Percentiles rank a stretch among this genome's conserved stretches.
These are phyloP conservation scores for Cryptococcus neoformans DNA, from an alignment of 1,284 basidiomycete genomes.

Conservation along the genomic window DNA sequence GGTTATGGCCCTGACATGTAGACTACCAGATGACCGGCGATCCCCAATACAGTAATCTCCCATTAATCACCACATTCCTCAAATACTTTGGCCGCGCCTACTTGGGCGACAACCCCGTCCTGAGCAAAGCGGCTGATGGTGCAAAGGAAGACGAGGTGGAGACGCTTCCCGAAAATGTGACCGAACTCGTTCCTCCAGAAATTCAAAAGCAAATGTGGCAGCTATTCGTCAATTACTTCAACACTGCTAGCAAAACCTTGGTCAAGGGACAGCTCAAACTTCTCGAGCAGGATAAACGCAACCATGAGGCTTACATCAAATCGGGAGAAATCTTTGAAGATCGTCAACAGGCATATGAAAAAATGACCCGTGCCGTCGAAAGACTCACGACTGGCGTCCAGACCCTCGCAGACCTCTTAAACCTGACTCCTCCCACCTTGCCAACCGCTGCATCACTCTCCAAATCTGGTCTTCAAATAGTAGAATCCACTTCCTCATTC, in stretches of 20 bases:
- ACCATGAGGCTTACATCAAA: slow-evolving; percentile 98
- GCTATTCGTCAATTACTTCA: slow-evolving; percentile 92
- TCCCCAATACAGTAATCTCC: slow-evolving; percentile 76
- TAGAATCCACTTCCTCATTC: slow-evolving; percentile 51
- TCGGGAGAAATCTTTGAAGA: slow-evolving; percentile 99
- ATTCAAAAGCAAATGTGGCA: slow-evolving; percentile 84
- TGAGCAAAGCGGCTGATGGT: slow-evolving; percentile 1
- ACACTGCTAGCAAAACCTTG: slow-evolving; percentile 84
- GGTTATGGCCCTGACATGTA: background rate
- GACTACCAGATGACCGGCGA: slow-evolving; percentile 72
- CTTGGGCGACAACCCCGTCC: slow-evolving; percentile 56
- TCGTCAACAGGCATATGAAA: slow-evolving; percentile 96
- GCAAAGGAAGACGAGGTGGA: slow-evolving; percentile 10
- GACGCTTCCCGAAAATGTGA: slow-evolving; percentile 54
- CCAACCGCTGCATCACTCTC: slow-evolving; percentile 62
- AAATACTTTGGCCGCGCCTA: slow-evolving; percentile 78
- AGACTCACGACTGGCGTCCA: slow-evolving; percentile 82
- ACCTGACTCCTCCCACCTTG: slow-evolving; percentile 72
- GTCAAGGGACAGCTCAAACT: slow-evolving; percentile 85
- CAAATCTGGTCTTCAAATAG: slow-evolving; percentile 51
- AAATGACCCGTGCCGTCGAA: slow-evolving; percentile 94
- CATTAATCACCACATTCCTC: slow-evolving; percentile 76
- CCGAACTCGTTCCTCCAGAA: slow-evolving; percentile 74
- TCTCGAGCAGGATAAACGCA: slow-evolving; percentile 92
- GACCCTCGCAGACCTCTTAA: slow-evolving; percentile 83